Percentiles rank a stretch among this genome's conserved stretches.
These are phyloP conservation scores for Hibiscus mutabilis DNA, from an alignment of 345 rosid genomes.

Conservation along the genomic window DNA sequence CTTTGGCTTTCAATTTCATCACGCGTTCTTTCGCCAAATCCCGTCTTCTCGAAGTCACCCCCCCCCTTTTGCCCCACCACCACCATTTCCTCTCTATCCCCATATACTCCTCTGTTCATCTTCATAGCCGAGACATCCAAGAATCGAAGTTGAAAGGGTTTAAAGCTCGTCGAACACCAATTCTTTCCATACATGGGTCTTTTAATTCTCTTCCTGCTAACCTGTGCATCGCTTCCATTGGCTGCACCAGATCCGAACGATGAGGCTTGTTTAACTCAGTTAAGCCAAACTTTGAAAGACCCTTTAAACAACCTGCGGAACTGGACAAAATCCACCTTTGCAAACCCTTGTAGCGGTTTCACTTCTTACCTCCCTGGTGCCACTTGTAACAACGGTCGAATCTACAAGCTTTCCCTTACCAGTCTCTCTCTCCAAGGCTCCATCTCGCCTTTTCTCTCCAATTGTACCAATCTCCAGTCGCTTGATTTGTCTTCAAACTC, in stretches of 20 bases:
- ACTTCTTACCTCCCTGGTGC: slow-evolving; percentile 67
- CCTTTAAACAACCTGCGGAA: slow-evolving; percentile 59
- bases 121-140: neutral
- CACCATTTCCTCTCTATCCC: neutral
- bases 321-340: slow-evolving; percentile 67
- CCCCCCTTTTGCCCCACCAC: neutral
- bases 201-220: slow-evolving; percentile 26
- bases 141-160: neutral
- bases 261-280: slow-evolving; percentile 51
- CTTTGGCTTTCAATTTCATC: neutral
- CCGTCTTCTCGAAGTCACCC: neutral
- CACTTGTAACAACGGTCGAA: slow-evolving; percentile 85
- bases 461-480: slow-evolving; percentile 84
- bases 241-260: slow-evolving; percentile 54
- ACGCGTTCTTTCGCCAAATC: neutral
- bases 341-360: slow-evolving; percentile 68
- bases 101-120: neutral
- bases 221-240: slow-evolving; percentile 20
- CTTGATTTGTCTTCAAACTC: slow-evolving; percentile 83
- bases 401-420: slow-evolving; percentile 75
- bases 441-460: slow-evolving; percentile 68
- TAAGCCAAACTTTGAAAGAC: slow-evolving; percentile 51
- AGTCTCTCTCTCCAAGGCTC: slow-evolving; percentile 71
- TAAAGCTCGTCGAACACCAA: neutral
- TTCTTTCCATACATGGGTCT: slow-evolving; percentile 12